Evolutionary conservation across 305 asterid genomes (phyloP).

Genomic region (Solanum chacoense): DNA sequence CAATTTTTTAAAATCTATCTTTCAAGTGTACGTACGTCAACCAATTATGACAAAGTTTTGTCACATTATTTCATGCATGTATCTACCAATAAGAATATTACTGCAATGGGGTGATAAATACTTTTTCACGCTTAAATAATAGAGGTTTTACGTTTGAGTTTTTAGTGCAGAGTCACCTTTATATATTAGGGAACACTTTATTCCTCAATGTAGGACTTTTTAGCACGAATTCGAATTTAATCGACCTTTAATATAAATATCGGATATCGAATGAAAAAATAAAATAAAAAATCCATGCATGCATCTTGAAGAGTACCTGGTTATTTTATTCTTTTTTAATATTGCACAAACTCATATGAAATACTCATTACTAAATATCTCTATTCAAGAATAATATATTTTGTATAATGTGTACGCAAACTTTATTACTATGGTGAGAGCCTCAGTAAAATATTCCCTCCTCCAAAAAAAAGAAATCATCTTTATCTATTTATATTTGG

Average conservation of each 20-base stretch:
- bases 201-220: accelerated
- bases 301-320: no score
- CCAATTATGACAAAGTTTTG: neutral
- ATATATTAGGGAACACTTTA: neutral
- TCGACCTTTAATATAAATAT: accelerated
- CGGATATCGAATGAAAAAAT: no score
- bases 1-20: neutral
- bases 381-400: neutral
- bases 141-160: accelerated
- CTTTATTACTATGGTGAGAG: accelerated
- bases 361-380: neutral
- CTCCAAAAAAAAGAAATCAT: neutral
- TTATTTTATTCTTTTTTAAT: neutral
- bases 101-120: neutral
- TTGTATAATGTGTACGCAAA: neutral
- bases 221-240: no score
- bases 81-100: neutral
- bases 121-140: no score
- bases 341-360: neutral
- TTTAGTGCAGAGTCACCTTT: accelerated
- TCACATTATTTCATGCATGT: neutral
- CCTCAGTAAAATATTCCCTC: neutral
- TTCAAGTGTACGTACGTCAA: neutral
- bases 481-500: neutral
- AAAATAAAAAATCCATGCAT: no score